Evolutionary conservation across 495 filamentous ascomycete species (phyloP).

Genomic region (Penicillium samsonianum): DNA sequence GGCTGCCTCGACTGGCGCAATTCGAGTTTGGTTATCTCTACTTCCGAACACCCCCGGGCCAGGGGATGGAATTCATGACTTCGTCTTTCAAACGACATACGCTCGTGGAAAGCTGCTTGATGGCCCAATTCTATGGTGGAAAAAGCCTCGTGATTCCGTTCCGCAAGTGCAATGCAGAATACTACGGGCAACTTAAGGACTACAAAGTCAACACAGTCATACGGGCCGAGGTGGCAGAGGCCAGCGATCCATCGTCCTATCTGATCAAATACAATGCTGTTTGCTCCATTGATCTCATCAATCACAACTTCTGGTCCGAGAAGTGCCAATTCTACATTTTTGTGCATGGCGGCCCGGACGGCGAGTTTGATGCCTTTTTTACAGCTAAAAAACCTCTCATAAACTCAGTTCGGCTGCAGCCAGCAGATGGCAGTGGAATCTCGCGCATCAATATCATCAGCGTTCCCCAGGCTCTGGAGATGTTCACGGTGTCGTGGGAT

Average conservation of each 20-base stretch:
- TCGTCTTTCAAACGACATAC: constrained; percentile 29
- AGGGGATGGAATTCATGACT: constrained; percentile 40
- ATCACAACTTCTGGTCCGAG: constrained; percentile 38
- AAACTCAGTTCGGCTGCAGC: constrained; percentile 25
- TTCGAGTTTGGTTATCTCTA: constrained; percentile 34
- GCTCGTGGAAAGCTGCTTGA: constrained; percentile 36
- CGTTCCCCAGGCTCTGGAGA: constrained; percentile 23
- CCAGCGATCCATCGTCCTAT: not conserved
- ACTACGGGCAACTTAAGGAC: constrained; percentile 36
- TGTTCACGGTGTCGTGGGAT: constrained; percentile 37
- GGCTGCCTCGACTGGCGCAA: constrained; percentile 30
- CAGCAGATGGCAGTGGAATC: constrained; percentile 16
- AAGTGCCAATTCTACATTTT: constrained; percentile 34
- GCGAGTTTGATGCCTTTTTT: constrained; percentile 27
- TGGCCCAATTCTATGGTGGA: constrained; percentile 33
- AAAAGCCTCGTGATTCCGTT: constrained; percentile 33
- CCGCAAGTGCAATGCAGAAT: constrained; percentile 30
- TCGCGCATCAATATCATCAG: constrained; percentile 32
- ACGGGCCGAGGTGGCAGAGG: not conserved
- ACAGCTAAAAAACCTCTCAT: constrained; percentile 8
- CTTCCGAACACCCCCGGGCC: constrained; percentile 30
- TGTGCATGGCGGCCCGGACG: constrained; percentile 39
- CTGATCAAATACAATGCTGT: constrained; percentile 32
- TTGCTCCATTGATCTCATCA: constrained; percentile 35
- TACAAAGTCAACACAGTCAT: constrained; percentile 38